Base-by-base conservation (phyloP, 345 rosid species). In the Lepidium didymum region DNA sequence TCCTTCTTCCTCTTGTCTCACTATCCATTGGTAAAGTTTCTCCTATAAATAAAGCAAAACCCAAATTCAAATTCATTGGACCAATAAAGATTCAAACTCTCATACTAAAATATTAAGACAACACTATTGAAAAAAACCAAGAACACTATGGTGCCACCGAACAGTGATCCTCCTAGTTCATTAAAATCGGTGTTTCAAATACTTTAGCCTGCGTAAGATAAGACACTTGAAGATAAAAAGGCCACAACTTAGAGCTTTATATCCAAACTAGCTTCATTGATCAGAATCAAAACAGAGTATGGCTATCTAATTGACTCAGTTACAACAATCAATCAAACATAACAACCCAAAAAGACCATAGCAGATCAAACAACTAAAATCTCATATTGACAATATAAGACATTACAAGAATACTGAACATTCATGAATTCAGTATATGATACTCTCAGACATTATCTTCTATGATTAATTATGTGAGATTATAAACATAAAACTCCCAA, bases 1-100 rank as follows among this genome's bases (percentile, higher is more conserved):
- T 69, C 91, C 96, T 72, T 81, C 89, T 76, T 85, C 89, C 75
- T 85, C 81, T 72, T 87, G 83, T 69, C 91, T 82, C 81, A 85
- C 68, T 64, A 87, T 82, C 93, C 96, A 89, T 18, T 89, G 93
- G 72, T 81, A 81, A 46, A 89, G 80, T 67, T 89, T 89, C 73
- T 89, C 96, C 96, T 89, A 57, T 15, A n/a, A 54, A 1, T 31
- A 4, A 68, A 12, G 33, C 7, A 55, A 6, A 19, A 5, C 1
- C 33, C 33, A 29, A 43, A 35, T 1, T 15, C 1, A 3, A 41
- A 69, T 38, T 49, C 73, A 69, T 10, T 29, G 51, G 7, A 8
- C 36, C 37, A 52, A 23, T 15, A 13, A 12, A 15, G 29, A 5
- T 14, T 3, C 6, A 25, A 25, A 6, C 7, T 8, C 5, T 44